Evolutionary conservation across 2,329 filamentous ascomycete genomes (phyloP).

Genomic region (Venturia carpophila): DNA sequence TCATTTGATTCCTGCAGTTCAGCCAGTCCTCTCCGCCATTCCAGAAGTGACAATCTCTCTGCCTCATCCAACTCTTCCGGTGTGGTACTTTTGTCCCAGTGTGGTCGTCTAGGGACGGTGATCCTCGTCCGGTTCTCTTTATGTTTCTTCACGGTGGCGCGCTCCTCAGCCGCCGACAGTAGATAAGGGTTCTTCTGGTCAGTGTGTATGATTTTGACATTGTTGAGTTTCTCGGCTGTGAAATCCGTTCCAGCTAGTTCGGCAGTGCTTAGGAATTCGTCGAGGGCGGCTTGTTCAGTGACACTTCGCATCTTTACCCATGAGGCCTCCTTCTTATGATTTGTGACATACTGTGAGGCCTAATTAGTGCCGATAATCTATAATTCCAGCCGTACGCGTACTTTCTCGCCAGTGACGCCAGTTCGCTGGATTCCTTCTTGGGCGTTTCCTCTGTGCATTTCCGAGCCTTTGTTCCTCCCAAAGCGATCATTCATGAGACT

Average conservation of each 20-base stretch:
- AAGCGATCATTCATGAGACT: slow-evolving; percentile 98
- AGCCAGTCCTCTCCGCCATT: slow-evolving; percentile 84
- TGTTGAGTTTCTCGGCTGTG: slow-evolving; percentile 97
- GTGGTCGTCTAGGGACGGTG: slow-evolving; percentile 81
- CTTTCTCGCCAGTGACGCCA: slow-evolving; percentile 69
- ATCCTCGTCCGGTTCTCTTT: slow-evolving; percentile 68
- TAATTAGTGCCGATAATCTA: slow-evolving; percentile 15
- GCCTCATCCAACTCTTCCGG: slow-evolving; percentile 68
- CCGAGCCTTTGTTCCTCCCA: slow-evolving; percentile 79
- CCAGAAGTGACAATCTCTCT: slow-evolving; percentile 73
- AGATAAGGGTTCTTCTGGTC: slow-evolving; percentile 95
- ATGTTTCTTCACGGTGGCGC: slow-evolving; percentile 70
- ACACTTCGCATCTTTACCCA: slow-evolving; percentile 99
- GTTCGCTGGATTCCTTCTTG: slow-evolving; percentile 59
- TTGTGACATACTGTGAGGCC: slow-evolving; percentile 67
- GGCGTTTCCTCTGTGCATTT: slow-evolving; percentile 63
- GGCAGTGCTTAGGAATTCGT: slow-evolving; percentile 93
- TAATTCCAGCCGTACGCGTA: slow-evolving; percentile 28
- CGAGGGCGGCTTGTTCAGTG: slow-evolving; percentile 90
- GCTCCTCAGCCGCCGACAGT: slow-evolving; percentile 76
- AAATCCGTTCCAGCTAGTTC: slow-evolving; percentile 98
- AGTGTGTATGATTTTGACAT: slow-evolving; percentile 95
- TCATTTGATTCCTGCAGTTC: slow-evolving; percentile 92
- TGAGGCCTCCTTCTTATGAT: slow-evolving; percentile 79
- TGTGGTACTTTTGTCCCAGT: slow-evolving; percentile 82